Percentiles rank a stretch among this genome's conserved stretches.
These are phyloP conservation scores for Mycena epipterygia DNA, from an alignment of 768 basidiomycete species.

Conservation along the genomic window DNA sequence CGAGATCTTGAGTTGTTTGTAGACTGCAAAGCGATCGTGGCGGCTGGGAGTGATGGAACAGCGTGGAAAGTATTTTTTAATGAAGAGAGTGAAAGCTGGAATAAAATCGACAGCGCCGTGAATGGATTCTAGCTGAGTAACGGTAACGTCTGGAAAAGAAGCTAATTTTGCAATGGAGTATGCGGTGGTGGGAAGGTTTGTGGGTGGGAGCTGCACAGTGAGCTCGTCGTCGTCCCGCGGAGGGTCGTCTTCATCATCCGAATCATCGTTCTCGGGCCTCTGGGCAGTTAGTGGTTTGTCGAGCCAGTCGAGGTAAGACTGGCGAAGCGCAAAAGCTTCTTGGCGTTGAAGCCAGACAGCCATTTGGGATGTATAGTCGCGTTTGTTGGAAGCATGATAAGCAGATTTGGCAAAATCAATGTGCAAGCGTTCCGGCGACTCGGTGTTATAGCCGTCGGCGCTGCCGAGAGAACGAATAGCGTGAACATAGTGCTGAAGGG, in stretches of 20 bases:
- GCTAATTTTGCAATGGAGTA: slow-evolving; percentile 27
- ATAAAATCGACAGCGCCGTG: slow-evolving; percentile 2
- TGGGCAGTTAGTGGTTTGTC: neutral
- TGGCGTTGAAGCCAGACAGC: slow-evolving; percentile 45
- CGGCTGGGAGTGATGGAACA: too few species aligned
- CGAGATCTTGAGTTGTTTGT: neutral
- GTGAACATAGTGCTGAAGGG: slow-evolving; percentile 17
- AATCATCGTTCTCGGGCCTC: slow-evolving; percentile 13
- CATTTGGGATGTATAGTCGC: slow-evolving; percentile 50
- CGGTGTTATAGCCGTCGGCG: slow-evolving; percentile 19
- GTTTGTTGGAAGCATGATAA: slow-evolving; percentile 36
- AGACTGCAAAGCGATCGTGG: too few species aligned
- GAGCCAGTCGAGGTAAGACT: slow-evolving; percentile 44
- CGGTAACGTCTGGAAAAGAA: slow-evolving; percentile 19
- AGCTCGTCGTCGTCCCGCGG: neutral
- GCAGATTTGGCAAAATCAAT: slow-evolving; percentile 44
- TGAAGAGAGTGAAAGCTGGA: too few species aligned
- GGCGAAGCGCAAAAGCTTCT: slow-evolving; percentile 43
- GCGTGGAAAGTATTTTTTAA: too few species aligned
- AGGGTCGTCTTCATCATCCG: neutral
- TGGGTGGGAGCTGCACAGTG: slow-evolving; percentile 8
- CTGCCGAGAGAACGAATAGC: slow-evolving; percentile 7
- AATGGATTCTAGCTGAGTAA: slow-evolving; percentile 13
- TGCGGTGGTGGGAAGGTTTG: neutral
- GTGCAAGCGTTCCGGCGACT: slow-evolving; percentile 45